Percentiles rank a stretch among this genome's conserved stretches.
Conservation (phyloP, 129 eudicot species). For the Cynara cardunculus region DNA sequence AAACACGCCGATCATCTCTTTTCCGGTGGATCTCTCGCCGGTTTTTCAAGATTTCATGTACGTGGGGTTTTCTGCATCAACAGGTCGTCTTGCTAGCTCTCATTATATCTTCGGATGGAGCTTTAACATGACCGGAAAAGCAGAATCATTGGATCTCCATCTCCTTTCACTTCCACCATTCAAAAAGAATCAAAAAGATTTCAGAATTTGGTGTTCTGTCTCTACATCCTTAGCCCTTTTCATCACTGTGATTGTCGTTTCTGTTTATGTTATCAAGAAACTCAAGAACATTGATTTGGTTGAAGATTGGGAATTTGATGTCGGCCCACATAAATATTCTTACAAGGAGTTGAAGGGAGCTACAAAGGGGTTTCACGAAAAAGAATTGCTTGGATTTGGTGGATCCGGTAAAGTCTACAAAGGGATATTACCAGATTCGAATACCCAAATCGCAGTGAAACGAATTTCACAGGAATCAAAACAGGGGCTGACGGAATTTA, state of each 20-base stretch:
- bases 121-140: constrained; percentile 54
- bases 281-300: constrained; percentile 39
- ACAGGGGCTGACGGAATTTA: constrained; percentile 55
- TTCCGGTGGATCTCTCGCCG: constrained; percentile 43
- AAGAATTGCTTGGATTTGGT: constrained; percentile 43
- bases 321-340: constrained; percentile 46
- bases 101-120: constrained; percentile 76
- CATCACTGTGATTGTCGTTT: not conserved
- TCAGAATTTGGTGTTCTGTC: constrained; percentile 23
- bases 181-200: constrained; percentile 33
- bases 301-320: constrained; percentile 66
- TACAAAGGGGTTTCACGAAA: constrained; percentile 55
- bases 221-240: not conserved
- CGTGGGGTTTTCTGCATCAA: constrained; percentile 71
- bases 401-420: constrained; percentile 68
- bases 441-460: constrained; percentile 46
- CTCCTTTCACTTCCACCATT: constrained; percentile 32
- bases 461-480: constrained; percentile 47
- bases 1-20: constrained; percentile 40
- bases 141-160: constrained; percentile 26
- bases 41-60: constrained; percentile 52
- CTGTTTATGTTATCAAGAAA: constrained; percentile 20
- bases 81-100: constrained; percentile 55
- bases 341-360: constrained; percentile 49
- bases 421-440: constrained; percentile 34